phyloP scores from a whole-genome alignment of 495 filamentous ascomycete genomes.

The Xylaria telfairii region DNA sequence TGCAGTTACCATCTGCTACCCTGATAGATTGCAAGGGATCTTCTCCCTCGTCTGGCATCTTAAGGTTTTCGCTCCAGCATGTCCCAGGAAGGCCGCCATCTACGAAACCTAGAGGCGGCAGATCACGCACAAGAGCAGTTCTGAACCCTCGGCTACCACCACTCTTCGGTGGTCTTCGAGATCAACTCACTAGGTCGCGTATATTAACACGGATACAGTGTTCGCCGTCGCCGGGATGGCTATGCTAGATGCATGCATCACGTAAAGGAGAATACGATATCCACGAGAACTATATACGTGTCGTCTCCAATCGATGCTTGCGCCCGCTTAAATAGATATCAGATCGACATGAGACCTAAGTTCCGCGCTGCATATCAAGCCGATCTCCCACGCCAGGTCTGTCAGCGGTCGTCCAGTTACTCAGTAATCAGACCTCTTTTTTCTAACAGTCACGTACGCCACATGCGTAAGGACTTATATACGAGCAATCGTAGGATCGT shows the following conservation, averaged over 20 bases:
- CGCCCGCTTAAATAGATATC: neutral
- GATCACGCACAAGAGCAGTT: neutral
- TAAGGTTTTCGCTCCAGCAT: conserved; percentile 16
- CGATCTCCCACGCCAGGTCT: neutral
- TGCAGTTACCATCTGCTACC: conserved; percentile 6
- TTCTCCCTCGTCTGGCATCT: neutral
- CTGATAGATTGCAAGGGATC: neutral
- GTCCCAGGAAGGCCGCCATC: conserved; percentile 4
- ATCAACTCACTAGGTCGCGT: neutral
- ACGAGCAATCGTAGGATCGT: neutral
- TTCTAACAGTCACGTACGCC: neutral
- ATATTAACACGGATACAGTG: neutral
- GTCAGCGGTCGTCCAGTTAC: neutral
- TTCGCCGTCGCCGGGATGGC: conserved; percentile 6
- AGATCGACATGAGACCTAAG: neutral
- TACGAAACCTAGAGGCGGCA: conserved; percentile 16
- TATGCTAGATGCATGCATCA: neutral
- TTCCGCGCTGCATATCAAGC: neutral
- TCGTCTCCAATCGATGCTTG: neutral
- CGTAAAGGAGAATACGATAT: neutral
- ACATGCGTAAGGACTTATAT: neutral
- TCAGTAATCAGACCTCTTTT: neutral
- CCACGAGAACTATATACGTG: neutral
- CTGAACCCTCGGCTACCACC: neutral
- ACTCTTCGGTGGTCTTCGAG: neutral